phyloP scores from a whole-genome alignment of 768 basidiomycete genomes.

The Hypholoma fasciculare region DNA sequence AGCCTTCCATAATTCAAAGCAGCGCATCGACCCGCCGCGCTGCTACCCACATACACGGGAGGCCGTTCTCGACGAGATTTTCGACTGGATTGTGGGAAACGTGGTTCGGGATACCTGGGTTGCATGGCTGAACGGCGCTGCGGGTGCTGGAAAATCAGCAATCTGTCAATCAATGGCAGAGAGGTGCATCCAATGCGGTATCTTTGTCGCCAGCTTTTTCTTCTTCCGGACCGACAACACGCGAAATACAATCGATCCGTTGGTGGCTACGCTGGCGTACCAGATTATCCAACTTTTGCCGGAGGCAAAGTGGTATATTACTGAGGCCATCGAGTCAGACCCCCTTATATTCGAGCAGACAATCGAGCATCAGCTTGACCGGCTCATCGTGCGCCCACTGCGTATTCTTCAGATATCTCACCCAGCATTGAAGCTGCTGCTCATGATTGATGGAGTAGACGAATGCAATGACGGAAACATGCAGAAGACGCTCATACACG shows the following conservation, averaged over 20 bases:
- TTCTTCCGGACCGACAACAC: no score
- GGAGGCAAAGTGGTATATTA: not conserved
- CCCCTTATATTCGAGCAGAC: conserved; percentile 8
- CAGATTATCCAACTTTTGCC: conserved; percentile 2
- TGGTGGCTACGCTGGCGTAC: conserved; percentile 8
- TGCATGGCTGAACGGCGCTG: conserved; percentile 6
- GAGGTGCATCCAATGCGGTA: not conserved
- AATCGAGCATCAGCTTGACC: no score
- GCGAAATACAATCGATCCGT: not conserved
- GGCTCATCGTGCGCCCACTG: not conserved
- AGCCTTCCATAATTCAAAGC: conserved; percentile 12
- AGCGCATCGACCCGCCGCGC: conserved; percentile 8
- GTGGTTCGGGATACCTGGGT: not conserved
- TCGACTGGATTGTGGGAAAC: conserved; percentile 2
- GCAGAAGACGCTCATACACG: not conserved
- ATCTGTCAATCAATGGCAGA: conserved; percentile 12
- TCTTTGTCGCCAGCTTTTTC: no score
- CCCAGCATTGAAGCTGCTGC: not conserved
- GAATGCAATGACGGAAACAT: conserved; percentile 15
- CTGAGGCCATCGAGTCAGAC: not conserved
- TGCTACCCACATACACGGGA: conserved; percentile 10
- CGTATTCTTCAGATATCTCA: not conserved
- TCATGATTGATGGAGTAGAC: conserved; percentile 21
- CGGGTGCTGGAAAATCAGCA: conserved; percentile 16
- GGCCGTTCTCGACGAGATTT: conserved; percentile 6